A percentile compares a stretch with the other conserved stretches of the same genome.
phyloP scores from a whole-genome alignment of 129 eudicot species.

The Cynara cardunculus region DNA sequence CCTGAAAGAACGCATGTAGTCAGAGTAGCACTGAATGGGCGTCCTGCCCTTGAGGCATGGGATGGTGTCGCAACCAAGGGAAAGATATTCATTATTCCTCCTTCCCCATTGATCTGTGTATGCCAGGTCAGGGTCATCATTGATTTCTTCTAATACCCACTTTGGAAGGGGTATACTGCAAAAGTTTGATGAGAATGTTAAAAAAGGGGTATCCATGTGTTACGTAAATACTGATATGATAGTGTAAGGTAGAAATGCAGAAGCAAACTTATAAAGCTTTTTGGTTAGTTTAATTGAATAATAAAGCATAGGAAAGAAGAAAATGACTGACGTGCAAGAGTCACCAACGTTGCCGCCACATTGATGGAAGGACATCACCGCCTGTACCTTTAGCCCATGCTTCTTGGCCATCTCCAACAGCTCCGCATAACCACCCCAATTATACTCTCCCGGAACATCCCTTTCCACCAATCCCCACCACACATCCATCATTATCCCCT shows the following conservation, averaged over 20 bases:
- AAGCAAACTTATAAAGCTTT: too few species aligned
- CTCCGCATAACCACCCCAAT: conserved; percentile 92
- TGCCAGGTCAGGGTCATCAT: conserved; percentile 79
- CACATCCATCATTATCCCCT: conserved; percentile 98
- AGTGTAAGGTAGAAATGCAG: too few species aligned
- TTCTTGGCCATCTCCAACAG: conserved; percentile 80
- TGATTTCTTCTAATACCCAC: conserved; percentile 91
- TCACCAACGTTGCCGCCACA: conserved; percentile 99
- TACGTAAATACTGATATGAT: too few species aligned
- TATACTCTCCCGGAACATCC: conserved; percentile 68
- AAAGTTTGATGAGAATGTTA: too few species aligned
- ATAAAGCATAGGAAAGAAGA: background rate
- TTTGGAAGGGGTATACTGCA: conserved; percentile 92
- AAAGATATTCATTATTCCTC: conserved; percentile 79
- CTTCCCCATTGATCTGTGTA: conserved; percentile 98
- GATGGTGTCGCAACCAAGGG: conserved; percentile 79
- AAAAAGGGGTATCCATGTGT: too few species aligned
- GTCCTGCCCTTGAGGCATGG: conserved; percentile 89
- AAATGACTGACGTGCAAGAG: conserved; percentile 74
- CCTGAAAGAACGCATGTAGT: conserved; percentile 83
- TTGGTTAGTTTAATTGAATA: background rate
- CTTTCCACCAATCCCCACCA: conserved; percentile 99
- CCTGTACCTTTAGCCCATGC: conserved; percentile 89
- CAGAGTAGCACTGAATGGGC: conserved; percentile 91
- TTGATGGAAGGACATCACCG: conserved; percentile 95